Base-by-base conservation (phyloP, 2,329 filamentous ascomycete species). In the Didymella pomorum region DNA sequence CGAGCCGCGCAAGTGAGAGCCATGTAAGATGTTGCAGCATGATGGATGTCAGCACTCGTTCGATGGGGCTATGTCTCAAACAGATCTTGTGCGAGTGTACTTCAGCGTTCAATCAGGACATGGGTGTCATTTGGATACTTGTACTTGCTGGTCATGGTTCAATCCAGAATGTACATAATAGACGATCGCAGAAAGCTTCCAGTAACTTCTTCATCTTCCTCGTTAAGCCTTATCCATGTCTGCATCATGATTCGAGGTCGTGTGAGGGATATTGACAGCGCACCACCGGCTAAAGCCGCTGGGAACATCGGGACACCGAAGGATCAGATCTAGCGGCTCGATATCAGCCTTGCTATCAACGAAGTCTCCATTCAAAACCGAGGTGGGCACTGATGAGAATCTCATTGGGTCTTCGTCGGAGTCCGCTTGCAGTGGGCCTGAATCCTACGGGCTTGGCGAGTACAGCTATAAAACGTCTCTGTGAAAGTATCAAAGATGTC, bases 1-100 rank as follows among this genome's bases (percentile, higher is more conserved):
- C 33, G 60, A 62, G 6, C 56, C 56, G 12, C 33, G 44, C 9
- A 39, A 39, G 35, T 39, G 16, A 39, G n/a, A 8, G 2, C 7
- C 7, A 2, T 35, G 16, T 8, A 9, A n/a, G 7, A n/a, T 35
- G 16, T 6, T 35, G 8, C 16, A 35, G 16, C 16, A n/a, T 8
- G 14, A n/a, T n/a, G 9, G 16, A 7, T 9, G 16, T 35, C 11
- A n/a, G 31, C 16, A 18, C 4, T 33, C 14, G 31, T 14, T 33
- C 14, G 31, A 16, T 33, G n/a, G 6, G 3, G 14, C 31, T 16
- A 35, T 35, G 31, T n/a, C 16, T 2, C 16, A n/a, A n/a, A n/a
- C 5, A 1, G 31, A 6, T n/a, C 16, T n/a, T n/a, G 31, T 35
- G 14, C 31, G 16, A 35, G 31, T 14, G 5, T 35, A 9, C 1